phyloP scores from a whole-genome alignment of 768 basidiomycete genomes.

The Polyporus arcularius region DNA sequence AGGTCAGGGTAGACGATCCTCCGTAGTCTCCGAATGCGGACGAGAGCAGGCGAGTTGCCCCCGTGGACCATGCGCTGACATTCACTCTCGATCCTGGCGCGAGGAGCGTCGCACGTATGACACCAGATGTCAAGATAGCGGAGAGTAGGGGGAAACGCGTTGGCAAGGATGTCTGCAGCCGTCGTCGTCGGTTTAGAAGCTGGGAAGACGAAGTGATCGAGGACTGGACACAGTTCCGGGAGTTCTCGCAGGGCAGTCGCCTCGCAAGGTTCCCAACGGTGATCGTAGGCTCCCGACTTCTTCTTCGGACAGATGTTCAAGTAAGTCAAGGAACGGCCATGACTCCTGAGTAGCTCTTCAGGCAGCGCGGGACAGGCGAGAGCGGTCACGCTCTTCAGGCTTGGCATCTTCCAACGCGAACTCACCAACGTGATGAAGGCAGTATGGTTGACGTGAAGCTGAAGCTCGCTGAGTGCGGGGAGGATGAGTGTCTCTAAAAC shows the following conservation, averaged over 20 bases:
- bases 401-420: not conserved
- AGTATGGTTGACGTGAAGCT: not conserved
- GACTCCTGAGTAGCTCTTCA: not conserved
- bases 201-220: constrained; percentile 6
- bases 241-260: not conserved
- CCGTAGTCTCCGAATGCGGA: not conserved
- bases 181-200: not conserved
- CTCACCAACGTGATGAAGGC: not conserved
- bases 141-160: not conserved
- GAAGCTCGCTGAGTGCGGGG: not conserved
- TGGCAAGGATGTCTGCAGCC: not conserved
- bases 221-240: not conserved
- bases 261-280: not conserved
- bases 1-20: not conserved
- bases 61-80: too few relatives aligned
- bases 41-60: not conserved
- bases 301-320: constrained; percentile 1
- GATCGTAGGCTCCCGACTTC: not conserved
- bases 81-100: not conserved
- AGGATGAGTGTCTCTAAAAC: not conserved
- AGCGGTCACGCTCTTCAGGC: not conserved
- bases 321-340: constrained; percentile 6
- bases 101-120: not conserved
- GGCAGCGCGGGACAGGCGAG: not conserved
- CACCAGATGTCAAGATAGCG: constrained; percentile 6